Evolutionary conservation across 208 protist species (phyloP).

Genomic region (Tritrichomonas foetus): DNA sequence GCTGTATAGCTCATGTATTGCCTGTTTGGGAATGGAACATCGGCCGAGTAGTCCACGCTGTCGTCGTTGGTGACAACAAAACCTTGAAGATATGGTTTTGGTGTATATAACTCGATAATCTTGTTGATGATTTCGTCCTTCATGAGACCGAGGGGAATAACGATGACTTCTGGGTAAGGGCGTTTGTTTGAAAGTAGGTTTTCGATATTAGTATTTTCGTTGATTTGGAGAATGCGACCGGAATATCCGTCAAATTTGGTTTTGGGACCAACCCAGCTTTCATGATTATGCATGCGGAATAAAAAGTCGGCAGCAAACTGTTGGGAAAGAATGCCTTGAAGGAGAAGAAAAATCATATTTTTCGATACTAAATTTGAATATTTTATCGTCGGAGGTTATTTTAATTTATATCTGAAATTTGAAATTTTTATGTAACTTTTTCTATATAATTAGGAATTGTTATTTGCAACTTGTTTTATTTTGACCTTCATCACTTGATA

Average conservation of each 20-base stretch:
- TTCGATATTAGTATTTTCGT: neutral
- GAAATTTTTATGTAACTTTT: too few relatives aligned
- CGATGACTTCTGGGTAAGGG: neutral
- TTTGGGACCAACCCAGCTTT: neutral
- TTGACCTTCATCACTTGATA: too few relatives aligned
- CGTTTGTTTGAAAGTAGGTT: neutral
- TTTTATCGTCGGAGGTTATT: neutral
- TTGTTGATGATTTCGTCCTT: neutral
- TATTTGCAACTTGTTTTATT: too few relatives aligned
- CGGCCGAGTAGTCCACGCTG: neutral
- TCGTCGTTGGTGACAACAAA: neutral
- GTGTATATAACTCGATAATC: neutral
- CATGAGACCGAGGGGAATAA: neutral
- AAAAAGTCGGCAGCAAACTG: constrained; percentile 12
- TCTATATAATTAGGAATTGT: too few relatives aligned
- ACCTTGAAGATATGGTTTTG: neutral
- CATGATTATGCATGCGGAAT: neutral
- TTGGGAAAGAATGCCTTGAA: neutral
- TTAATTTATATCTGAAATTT: too few relatives aligned
- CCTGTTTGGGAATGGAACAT: neutral
- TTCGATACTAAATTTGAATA: neutral
- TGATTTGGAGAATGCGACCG: neutral
- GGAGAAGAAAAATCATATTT: neutral
- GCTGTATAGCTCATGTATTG: neutral
- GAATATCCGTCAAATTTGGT: neutral